Evolutionary conservation across 2,329 filamentous ascomycete species (phyloP).

Genomic region (Exophiala mesophila): DNA sequence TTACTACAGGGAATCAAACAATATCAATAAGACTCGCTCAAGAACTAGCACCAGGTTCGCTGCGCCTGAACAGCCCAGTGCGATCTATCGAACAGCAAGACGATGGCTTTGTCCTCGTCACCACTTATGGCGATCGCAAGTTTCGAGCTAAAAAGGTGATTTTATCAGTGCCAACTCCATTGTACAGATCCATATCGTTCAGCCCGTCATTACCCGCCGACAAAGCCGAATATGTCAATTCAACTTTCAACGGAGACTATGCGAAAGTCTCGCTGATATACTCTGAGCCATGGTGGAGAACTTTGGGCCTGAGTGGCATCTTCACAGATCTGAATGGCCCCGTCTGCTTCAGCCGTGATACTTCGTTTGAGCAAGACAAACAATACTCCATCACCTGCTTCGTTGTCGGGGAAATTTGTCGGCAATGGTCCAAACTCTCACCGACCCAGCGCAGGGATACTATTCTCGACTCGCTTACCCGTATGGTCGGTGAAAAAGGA

Average conservation of each 20-base stretch:
- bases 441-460: slow-evolving; percentile 6
- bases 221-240: background rate
- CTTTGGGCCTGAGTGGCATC: background rate
- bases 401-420: slow-evolving; percentile 32
- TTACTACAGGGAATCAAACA: slow-evolving; percentile 38
- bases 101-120: background rate
- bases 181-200: slow-evolving; percentile 31
- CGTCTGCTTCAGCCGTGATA: slow-evolving; percentile 35
- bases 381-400: slow-evolving; percentile 38
- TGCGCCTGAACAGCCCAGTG: slow-evolving; percentile 29
- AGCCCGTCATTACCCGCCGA: background rate
- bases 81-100: slow-evolving; percentile 27
- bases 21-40: slow-evolving; percentile 36
- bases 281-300: slow-evolving; percentile 7
- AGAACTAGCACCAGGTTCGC: slow-evolving; percentile 28
- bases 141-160: slow-evolving; percentile 43
- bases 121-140: slow-evolving; percentile 1
- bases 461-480: background rate
- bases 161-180: slow-evolving; percentile 43
- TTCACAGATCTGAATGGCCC: slow-evolving; percentile 28
- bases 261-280: slow-evolving; percentile 2
- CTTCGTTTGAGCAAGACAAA: slow-evolving; percentile 26
- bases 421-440: slow-evolving; percentile 9
- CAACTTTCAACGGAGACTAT: slow-evolving; percentile 1
- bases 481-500: too few species aligned